These are phyloP conservation scores for Wilcoxina mikolae DNA, from an alignment of 495 filamentous ascomycete species.

Conservation along the genomic window DNA sequence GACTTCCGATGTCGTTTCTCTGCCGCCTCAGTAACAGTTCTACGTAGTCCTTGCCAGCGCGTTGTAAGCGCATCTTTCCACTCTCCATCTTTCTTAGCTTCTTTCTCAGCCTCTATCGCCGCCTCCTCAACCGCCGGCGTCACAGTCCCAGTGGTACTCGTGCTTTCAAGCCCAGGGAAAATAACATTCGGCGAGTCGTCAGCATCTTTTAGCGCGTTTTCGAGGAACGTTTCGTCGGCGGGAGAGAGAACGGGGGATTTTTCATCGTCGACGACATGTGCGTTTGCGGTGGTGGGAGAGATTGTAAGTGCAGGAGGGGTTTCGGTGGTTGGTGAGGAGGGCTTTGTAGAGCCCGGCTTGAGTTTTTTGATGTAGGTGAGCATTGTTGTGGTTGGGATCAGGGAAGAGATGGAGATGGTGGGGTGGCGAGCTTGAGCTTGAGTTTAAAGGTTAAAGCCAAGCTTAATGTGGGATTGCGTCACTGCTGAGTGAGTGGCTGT, in stretches of 20 bases:
- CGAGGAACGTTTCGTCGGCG: constrained; percentile 43
- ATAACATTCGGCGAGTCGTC: constrained; percentile 33
- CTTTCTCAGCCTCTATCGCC: constrained; percentile 24
- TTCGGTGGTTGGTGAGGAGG: too few relatives aligned
- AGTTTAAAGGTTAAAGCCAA: too few relatives aligned
- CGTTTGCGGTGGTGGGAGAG: background rate
- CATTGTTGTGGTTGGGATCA: background rate
- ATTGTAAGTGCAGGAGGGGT: background rate
- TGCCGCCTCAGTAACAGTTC: constrained; percentile 17
- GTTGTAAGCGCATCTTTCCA: constrained; percentile 32
- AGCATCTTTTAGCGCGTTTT: constrained; percentile 10
- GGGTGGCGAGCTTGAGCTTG: background rate
- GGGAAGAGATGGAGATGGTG: background rate
- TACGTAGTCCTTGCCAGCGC: constrained; percentile 29
- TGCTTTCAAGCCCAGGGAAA: constrained; percentile 15
- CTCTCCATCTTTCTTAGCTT: constrained; percentile 32
- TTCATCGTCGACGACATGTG: background rate
- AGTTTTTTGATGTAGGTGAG: constrained; percentile 6
- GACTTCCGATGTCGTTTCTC: constrained; percentile 7
- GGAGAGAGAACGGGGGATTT: constrained; percentile 36
- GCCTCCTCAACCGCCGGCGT: constrained; percentile 30
- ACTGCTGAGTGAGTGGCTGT: too few relatives aligned
- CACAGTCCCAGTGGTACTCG: background rate
- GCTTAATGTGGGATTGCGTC: too few relatives aligned
- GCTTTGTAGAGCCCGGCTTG: too few relatives aligned